Conservation (phyloP, 2,329 filamentous ascomycete species). For the Beauveria varroae region DNA sequence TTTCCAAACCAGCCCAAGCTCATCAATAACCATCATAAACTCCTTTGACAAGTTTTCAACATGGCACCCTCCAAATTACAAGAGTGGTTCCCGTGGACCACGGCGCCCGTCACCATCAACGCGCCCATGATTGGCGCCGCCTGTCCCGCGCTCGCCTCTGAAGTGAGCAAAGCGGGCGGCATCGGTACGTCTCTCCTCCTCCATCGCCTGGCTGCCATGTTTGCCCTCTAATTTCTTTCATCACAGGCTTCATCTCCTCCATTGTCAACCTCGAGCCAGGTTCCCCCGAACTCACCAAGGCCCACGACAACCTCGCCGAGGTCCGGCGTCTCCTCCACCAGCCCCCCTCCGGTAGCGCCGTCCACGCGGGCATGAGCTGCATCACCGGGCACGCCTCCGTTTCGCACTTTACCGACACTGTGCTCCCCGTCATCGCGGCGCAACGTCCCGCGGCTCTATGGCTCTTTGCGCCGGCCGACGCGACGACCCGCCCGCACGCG, state of each 20-base stretch:
- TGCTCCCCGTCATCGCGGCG: constrained; percentile 41
- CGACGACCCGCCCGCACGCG: constrained; percentile 30
- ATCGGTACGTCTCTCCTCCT: constrained; percentile 21
- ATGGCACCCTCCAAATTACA: constrained; percentile 22
- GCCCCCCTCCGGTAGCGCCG: constrained; percentile 39
- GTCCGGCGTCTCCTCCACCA: constrained; percentile 21
- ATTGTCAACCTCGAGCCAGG: constrained; percentile 22
- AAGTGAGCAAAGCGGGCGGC: constrained; percentile 31
- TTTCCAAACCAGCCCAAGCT: background rate
- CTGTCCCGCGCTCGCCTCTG: constrained; percentile 26
- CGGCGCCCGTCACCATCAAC: constrained; percentile 25
- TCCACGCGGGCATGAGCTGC: constrained; percentile 51
- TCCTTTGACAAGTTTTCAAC: background rate
- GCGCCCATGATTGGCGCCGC: constrained; percentile 30
- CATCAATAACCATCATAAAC: background rate
- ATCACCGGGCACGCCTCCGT: constrained; percentile 44
- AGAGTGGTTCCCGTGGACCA: constrained; percentile 24
- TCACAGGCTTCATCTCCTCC: constrained; percentile 26
- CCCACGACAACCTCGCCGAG: constrained; percentile 25
- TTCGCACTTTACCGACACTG: constrained; percentile 32
- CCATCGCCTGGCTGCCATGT: background rate
- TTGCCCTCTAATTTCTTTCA: background rate
- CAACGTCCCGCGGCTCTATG: constrained; percentile 54
- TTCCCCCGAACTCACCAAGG: constrained; percentile 25
- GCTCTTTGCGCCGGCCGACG: constrained; percentile 53